Evolutionary conservation across 352 stramenopile genomes (phyloP).

Genomic region (Bremia lactucae): DNA sequence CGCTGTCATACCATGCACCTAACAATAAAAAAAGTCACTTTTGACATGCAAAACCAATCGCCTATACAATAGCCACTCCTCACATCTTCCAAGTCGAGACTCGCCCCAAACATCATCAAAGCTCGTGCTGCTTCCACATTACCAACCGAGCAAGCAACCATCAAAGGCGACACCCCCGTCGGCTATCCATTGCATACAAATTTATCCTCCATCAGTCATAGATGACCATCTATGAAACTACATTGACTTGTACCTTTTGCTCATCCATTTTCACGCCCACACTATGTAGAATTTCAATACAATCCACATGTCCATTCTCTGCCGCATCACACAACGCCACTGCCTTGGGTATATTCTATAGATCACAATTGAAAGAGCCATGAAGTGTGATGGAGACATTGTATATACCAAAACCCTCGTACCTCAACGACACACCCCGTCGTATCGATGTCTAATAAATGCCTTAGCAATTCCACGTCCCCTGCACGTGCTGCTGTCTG

Average conservation of each 20-base stretch:
- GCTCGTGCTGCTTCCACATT: slow-evolving; percentile 76
- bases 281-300: slow-evolving; percentile 68
- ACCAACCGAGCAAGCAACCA: slow-evolving; percentile 79
- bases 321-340: slow-evolving; percentile 72
- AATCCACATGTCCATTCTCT: slow-evolving; percentile 75
- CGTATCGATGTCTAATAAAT: slow-evolving; percentile 60
- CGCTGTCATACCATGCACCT: slow-evolving; percentile 76
- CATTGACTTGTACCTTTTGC: slow-evolving; percentile 53
- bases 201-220: too few relatives aligned
- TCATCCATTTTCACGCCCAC: slow-evolving; percentile 75
- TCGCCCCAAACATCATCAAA: slow-evolving; percentile 78
- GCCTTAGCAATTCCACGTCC: slow-evolving; percentile 61
- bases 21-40: slow-evolving; percentile 3
- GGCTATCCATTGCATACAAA: too few relatives aligned
- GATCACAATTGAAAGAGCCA: background rate
- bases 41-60: background rate
- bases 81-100: slow-evolving; percentile 78
- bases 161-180: slow-evolving; percentile 66
- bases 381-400: background rate
- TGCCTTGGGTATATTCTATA: slow-evolving; percentile 61
- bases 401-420: slow-evolving; percentile 1
- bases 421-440: slow-evolving; percentile 53
- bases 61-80: too few relatives aligned
- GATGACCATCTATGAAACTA: too few relatives aligned
- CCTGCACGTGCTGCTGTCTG: slow-evolving; percentile 59